Base-by-base conservation (phyloP, 306 rosid species). In the Ormosia emarginata region DNA sequence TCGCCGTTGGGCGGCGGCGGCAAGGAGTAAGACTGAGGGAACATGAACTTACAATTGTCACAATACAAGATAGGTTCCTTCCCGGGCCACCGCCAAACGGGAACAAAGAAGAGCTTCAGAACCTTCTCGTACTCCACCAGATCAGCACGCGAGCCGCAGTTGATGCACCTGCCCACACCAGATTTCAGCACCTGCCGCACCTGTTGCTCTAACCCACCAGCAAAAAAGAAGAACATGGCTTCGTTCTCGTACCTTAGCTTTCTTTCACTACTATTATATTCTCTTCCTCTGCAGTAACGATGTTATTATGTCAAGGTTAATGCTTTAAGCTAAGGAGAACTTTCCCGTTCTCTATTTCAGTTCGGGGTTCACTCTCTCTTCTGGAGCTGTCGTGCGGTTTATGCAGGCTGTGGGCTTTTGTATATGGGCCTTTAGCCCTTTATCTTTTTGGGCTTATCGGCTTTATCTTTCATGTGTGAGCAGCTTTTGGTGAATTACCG, bases 71-170 rank as follows among this genome's bases (percentile, higher is more conserved):
- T 33, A 50, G 93, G 90, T 3, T 91, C 91, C 58, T 93, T 93
- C 0, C 91, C 98, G 0, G 90, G 98, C 95, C 98, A 93, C 5
- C 94, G 89, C 97, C 98, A 93, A 0, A 87, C 97, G 12, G 98
- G 98, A 76, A 95, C 90, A 56, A 93, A 93, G 87, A 91, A 95
- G 24, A 93, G 90, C 80, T 91, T 93, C 43, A 93, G 87, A 33
- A 95, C 98, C 69, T 91, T 95, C 14, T 93, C 97, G 95, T 78
- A 90, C 3, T 91, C 86, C 7, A 95, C 98, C 39, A 91, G 87
- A 80, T 95, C 97, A 44, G 90, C 88, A 39, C 83, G 82, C 3
- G 91, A 85, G 10, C 81, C 50, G 75, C 98, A 95, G 56, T 43
- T 86, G 15, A 90, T 83, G 85, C 98, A 95, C 44, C 82, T 86